Conservation (phyloP, 352 stramenopile genomes). For the Phytophthora constricta region DNA sequence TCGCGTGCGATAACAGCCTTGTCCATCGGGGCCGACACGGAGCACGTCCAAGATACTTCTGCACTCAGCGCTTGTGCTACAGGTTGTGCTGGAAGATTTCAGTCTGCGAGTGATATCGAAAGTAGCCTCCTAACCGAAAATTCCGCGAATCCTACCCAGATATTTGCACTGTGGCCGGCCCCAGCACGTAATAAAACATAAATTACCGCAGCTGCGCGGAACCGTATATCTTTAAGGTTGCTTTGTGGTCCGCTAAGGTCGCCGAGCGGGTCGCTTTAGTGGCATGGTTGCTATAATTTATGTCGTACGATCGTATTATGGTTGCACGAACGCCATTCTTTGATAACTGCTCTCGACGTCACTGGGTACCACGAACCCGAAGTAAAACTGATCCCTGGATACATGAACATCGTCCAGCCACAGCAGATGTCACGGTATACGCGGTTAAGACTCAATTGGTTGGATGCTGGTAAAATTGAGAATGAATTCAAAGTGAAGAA, state of each 20-base stretch:
- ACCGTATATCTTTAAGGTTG: background rate
- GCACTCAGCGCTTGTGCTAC: conserved; percentile 1
- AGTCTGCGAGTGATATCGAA: background rate
- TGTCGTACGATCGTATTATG: background rate
- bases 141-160: background rate
- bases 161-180: background rate
- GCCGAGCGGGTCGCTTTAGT: background rate
- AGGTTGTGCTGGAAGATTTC: background rate
- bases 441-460: too few relatives aligned
- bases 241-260: background rate
- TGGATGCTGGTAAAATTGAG: too few relatives aligned
- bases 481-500: too few relatives aligned
- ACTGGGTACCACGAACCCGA: too few relatives aligned
- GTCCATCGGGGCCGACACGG: background rate
- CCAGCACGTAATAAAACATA: background rate
- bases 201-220: background rate
- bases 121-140: background rate
- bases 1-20: background rate
- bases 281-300: background rate
- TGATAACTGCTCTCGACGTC: too few relatives aligned
- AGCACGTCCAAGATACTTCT: background rate
- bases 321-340: background rate
- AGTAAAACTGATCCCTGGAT: too few relatives aligned
- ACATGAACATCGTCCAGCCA: too few relatives aligned
- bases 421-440: too few relatives aligned